Evolutionary conservation across 768 basidiomycete genomes (phyloP).

Genomic region (Auricularia auricula-judae): DNA sequence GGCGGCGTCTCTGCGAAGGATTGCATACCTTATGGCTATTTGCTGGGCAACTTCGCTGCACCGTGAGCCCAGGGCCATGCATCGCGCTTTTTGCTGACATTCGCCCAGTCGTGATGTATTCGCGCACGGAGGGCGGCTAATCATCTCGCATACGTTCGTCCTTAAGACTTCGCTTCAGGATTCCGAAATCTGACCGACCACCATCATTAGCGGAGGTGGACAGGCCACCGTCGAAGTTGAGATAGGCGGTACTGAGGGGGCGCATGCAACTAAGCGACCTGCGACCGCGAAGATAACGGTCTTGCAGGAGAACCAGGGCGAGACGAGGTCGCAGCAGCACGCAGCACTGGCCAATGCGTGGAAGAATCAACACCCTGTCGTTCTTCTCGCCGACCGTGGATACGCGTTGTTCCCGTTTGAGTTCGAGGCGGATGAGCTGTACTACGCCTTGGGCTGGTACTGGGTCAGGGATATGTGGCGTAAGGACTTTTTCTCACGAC

Average conservation of each 20-base stretch:
- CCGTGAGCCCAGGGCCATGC: conserved; percentile 28
- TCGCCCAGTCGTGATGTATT: conserved; percentile 55
- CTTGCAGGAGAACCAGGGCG: conserved; percentile 21
- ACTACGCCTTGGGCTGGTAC: conserved; percentile 58
- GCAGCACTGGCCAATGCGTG: conserved; percentile 54
- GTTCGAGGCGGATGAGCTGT: conserved; percentile 29
- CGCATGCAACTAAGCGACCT: not conserved
- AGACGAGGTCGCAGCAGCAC: conserved; percentile 39
- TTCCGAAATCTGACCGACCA: not conserved
- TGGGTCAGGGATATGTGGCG: conserved; percentile 63
- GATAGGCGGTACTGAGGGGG: conserved; percentile 17
- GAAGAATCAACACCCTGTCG: conserved; percentile 43
- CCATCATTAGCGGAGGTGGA: conserved; percentile 49
- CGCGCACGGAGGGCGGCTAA: conserved; percentile 50
- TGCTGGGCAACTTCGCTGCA: conserved; percentile 61
- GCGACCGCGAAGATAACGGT: conserved; percentile 12
- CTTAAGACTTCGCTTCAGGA: not conserved
- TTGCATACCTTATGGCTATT: conserved; percentile 62
- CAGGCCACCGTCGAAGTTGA: conserved; percentile 42
- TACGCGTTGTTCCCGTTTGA: conserved; percentile 67
- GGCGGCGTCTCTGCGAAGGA: conserved; percentile 62
- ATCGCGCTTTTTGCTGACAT: conserved; percentile 4
- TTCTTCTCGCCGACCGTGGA: conserved; percentile 62
- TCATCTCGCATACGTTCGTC: conserved; percentile 75
- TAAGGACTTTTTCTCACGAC: conserved; percentile 18